Percentiles rank a stretch among this genome's conserved stretches.
phyloP scores from a whole-genome alignment of 2,329 filamentous ascomycete species.

The Hypomyces rosellus region DNA sequence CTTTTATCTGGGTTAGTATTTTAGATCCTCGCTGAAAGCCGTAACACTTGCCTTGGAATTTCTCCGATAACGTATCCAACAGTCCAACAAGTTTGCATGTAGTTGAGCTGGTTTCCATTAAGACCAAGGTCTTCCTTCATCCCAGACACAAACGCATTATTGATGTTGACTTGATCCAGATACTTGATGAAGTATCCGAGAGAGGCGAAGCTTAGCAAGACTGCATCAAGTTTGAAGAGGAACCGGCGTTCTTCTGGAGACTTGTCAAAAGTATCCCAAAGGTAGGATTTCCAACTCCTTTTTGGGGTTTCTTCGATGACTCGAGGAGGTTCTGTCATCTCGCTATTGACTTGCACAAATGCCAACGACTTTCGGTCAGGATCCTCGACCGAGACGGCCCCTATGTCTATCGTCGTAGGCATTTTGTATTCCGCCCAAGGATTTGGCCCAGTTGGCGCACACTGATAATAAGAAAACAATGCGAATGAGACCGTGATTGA shows the following conservation, averaged over 20 bases:
- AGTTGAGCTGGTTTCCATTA: slow-evolving; percentile 41
- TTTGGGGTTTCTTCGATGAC: background rate
- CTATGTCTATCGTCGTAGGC: too few relatives aligned
- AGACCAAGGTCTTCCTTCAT: slow-evolving; percentile 48
- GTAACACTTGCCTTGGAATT: slow-evolving; percentile 21
- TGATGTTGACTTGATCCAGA: slow-evolving; percentile 28
- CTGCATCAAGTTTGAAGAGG: slow-evolving; percentile 37
- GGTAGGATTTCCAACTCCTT: slow-evolving; percentile 35
- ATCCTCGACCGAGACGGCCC: too few relatives aligned
- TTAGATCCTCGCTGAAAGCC: too few relatives aligned
- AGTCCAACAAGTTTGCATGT: slow-evolving; percentile 48
- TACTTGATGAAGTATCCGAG: slow-evolving; percentile 34
- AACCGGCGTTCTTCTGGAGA: slow-evolving; percentile 34
- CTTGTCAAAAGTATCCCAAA: slow-evolving; percentile 45
- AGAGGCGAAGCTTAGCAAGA: slow-evolving; percentile 32
- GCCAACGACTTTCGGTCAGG: slow-evolving; percentile 2
- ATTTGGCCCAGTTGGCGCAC: too few relatives aligned
- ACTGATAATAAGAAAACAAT: too few relatives aligned
- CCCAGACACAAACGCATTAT: slow-evolving; percentile 35
- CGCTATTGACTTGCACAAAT: background rate
- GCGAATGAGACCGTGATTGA: too few relatives aligned
- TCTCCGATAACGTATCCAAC: slow-evolving; percentile 51
- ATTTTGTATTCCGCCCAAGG: too few relatives aligned
- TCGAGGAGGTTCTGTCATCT: background rate
- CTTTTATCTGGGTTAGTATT: slow-evolving; percentile 4